Base-by-base conservation (phyloP, 208 protist species). In the Acanthamoeba sp. region DNA sequence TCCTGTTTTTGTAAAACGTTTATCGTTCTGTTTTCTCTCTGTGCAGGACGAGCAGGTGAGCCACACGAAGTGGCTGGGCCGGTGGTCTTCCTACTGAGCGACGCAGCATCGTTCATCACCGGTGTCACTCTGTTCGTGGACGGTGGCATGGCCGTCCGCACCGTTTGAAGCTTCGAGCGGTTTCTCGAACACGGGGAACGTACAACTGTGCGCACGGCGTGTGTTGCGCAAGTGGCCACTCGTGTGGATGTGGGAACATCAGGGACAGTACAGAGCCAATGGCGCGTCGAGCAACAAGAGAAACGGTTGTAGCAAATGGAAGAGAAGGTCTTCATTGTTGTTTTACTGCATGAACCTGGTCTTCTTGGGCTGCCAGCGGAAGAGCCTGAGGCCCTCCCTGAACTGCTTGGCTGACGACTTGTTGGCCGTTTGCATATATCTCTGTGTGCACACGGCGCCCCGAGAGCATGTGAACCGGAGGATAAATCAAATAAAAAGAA, bases 381-480 rank as follows among this genome's bases (percentile, higher is more conserved):
- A 50, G 29, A 87, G 78, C 78, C 38, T 87, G 45, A 87, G 78
- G 42, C 78, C 78, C 48, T 87, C 78, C 78, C 78, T 12, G 78
- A 87, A 87, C 78, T 87, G 78, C 45, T 87, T 87, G 10, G 78
- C 78, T 29, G 78, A 29, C 45, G 78, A 29, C 78, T 87, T 87
- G 78, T 87, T 87, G 45, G 78, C 78, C 18, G 78, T 87, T 87
- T 87, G 78, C 78, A 87, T 87, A n/a, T 87, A 87, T 87, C 59
- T 87, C 78, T 87, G 48, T 22, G 4, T n/a, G 24, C 1, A 24
- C 55, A 62, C 55, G 22, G n/a, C 55, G 22, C 22, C 48, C 50
- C 14, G 14, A 9, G 50, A 1, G 50, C 50, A 55, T 55, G 14
- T 78, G 36, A 78, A 38, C 18, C 50, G 22, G 22, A 55, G 50